A percentile compares a stretch with the other conserved stretches of the same genome.
These are phyloP conservation scores for Ustilago lituana DNA, from an alignment of 1,284 basidiomycete genomes.

Conservation along the genomic window DNA sequence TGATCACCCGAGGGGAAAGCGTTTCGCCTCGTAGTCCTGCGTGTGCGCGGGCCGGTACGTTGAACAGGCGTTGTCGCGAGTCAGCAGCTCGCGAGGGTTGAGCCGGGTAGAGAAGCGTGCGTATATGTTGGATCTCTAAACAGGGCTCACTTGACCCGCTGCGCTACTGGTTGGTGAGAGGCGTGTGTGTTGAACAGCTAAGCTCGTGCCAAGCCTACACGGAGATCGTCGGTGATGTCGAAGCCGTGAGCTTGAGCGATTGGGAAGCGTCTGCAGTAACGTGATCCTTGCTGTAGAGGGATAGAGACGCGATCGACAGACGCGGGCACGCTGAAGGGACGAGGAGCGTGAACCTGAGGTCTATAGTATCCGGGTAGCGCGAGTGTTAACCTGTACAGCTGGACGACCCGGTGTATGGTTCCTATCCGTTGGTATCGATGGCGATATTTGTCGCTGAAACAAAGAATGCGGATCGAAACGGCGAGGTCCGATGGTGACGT, in stretches of 20 bases:
- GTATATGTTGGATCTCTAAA: constrained; percentile 20
- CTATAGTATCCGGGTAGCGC: no score
- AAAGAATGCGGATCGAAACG: background rate
- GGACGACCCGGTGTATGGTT: no score
- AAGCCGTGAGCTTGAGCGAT: background rate
- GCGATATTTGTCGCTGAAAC: no score
- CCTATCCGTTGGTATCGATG: no score
- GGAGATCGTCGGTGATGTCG: constrained; percentile 23
- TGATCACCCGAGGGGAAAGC: background rate
- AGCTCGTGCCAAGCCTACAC: constrained; percentile 13
- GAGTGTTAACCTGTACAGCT: no score
- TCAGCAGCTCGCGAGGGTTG: background rate
- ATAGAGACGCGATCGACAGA: no score
- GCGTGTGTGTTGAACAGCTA: background rate
- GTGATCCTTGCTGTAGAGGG: constrained; percentile 1
- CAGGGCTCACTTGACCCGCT: constrained; percentile 10
- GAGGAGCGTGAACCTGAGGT: no score
- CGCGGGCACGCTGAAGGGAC: background rate
- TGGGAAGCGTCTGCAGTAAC: background rate
- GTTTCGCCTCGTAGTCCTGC: background rate
- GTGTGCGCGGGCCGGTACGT: no score
- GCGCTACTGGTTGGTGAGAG: background rate
- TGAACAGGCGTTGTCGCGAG: no score
- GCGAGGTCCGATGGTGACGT: background rate
- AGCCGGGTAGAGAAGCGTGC: constrained; percentile 7